Evolutionary conservation across 2,329 filamentous ascomycete genomes (phyloP).

Genomic region (Ascochyta clinopodiicola): DNA sequence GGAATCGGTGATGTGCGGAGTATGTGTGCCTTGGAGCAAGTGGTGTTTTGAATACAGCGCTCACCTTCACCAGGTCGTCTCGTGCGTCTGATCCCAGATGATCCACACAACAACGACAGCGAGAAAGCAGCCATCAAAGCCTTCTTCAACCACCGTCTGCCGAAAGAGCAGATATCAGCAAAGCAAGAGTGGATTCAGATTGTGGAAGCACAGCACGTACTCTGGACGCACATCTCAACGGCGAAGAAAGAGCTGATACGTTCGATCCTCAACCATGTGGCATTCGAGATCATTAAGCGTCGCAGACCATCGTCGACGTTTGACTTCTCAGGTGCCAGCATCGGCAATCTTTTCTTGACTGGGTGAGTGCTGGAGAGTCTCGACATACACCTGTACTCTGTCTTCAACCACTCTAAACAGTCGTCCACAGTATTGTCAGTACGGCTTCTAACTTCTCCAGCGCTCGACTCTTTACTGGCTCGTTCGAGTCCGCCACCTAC

Average conservation of each 20-base stretch:
- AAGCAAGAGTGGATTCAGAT: conserved; percentile 86
- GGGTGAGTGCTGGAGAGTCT: conserved; percentile 48
- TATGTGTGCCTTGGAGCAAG: conserved; percentile 49
- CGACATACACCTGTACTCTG: not conserved
- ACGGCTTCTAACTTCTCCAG: conserved; percentile 52
- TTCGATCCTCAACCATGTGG: conserved; percentile 58
- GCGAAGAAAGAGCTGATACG: conserved; percentile 61
- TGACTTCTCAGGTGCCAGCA: conserved; percentile 58
- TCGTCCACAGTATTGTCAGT: not conserved
- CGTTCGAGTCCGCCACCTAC: conserved; percentile 91
- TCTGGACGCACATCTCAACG: conserved; percentile 68
- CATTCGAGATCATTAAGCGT: conserved; percentile 58
- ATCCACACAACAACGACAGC: conserved; percentile 56
- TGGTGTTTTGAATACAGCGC: not conserved
- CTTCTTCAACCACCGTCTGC: conserved; percentile 87
- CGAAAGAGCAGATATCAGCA: conserved; percentile 66
- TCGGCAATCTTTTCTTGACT: conserved; percentile 60
- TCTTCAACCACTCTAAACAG: not conserved
- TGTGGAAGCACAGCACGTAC: conserved; percentile 77
- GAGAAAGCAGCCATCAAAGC: conserved; percentile 74
- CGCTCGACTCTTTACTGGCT: conserved; percentile 87
- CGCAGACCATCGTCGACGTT: conserved; percentile 55
- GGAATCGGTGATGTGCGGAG: conserved; percentile 78
- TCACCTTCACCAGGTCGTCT: conserved; percentile 69
- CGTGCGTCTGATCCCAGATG: conserved; percentile 84